These are phyloP conservation scores for Croton setiger DNA, from an alignment of 441 rosid species.

Conservation along the genomic window DNA sequence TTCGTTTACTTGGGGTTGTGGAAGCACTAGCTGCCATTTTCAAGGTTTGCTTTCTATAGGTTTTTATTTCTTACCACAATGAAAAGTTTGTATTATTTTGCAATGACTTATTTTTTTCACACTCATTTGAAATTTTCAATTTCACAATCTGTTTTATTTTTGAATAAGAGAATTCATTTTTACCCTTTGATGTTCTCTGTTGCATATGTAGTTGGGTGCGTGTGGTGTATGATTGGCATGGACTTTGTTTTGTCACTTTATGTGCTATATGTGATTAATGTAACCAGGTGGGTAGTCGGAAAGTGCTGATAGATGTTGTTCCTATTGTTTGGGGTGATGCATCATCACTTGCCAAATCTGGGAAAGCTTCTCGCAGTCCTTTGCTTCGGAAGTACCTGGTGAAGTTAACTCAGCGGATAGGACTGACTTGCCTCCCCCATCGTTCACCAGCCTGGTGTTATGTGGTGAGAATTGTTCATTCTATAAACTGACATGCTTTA, in stretches of 20 bases:
- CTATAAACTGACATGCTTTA: not conserved
- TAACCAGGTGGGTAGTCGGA: constrained; percentile 74
- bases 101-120: not conserved
- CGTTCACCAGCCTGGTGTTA: constrained; percentile 79
- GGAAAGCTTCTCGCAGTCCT: constrained; percentile 63
- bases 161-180: not conserved
- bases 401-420: constrained; percentile 86
- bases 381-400: constrained; percentile 81
- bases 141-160: not conserved
- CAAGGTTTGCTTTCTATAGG: constrained; percentile 50
- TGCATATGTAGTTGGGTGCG: not conserved
- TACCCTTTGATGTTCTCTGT: not conserved
- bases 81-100: not conserved
- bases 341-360: constrained; percentile 54
- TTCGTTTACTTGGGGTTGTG: constrained; percentile 72
- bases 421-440: constrained; percentile 80
- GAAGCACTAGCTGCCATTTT: constrained; percentile 89
- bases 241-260: not conserved
- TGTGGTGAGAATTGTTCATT: constrained; percentile 54
- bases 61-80: constrained; percentile 8
- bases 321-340: constrained; percentile 60
- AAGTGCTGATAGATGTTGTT: constrained; percentile 57
- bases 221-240: not conserved
- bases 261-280: constrained; percentile 27
- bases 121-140: not conserved